phyloP scores from a whole-genome alignment of 2,329 filamentous ascomycete genomes.

The Chrysosporium keratinophilum region DNA sequence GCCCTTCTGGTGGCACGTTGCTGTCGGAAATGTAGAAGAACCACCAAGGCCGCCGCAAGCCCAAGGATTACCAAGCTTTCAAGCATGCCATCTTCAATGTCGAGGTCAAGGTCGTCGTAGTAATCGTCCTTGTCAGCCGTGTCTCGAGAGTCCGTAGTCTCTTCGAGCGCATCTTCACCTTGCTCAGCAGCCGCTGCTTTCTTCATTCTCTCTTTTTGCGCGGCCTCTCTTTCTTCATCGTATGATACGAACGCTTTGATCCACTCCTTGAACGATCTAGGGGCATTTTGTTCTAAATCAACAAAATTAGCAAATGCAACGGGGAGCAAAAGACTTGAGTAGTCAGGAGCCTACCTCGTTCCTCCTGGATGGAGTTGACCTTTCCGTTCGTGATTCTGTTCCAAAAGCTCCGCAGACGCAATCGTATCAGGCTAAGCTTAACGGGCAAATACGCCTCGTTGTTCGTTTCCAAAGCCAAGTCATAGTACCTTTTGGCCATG shows the following conservation, averaged over 20 bases:
- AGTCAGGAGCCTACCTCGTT: slow-evolving; percentile 54
- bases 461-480: slow-evolving; percentile 82
- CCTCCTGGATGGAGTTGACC: slow-evolving; percentile 84
- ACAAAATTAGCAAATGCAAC: neutral
- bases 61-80: slow-evolving; percentile 78
- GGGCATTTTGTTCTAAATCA: slow-evolving; percentile 53
- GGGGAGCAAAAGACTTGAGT: neutral
- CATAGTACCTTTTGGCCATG: slow-evolving; percentile 91
- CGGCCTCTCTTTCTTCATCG: slow-evolving; percentile 53
- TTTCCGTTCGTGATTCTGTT: slow-evolving; percentile 84
- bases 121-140: slow-evolving; percentile 36
- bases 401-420: slow-evolving; percentile 81
- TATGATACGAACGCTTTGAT: slow-evolving; percentile 71
- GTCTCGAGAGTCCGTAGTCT: slow-evolving; percentile 10
- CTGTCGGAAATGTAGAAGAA: slow-evolving; percentile 72
- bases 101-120: slow-evolving; percentile 51
- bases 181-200: slow-evolving; percentile 41
- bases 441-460: slow-evolving; percentile 90
- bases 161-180: slow-evolving; percentile 10
- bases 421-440: slow-evolving; percentile 73
- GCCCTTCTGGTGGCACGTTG: slow-evolving; percentile 49
- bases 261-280: slow-evolving; percentile 77
- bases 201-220: slow-evolving; percentile 47
- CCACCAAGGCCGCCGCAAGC: slow-evolving; percentile 61
- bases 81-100: slow-evolving; percentile 65